Percentiles rank a stretch among this genome's conserved stretches.
These are phyloP conservation scores for Microstegium vimineum DNA, from an alignment of 176 grass and related monocot species.

Conservation along the genomic window DNA sequence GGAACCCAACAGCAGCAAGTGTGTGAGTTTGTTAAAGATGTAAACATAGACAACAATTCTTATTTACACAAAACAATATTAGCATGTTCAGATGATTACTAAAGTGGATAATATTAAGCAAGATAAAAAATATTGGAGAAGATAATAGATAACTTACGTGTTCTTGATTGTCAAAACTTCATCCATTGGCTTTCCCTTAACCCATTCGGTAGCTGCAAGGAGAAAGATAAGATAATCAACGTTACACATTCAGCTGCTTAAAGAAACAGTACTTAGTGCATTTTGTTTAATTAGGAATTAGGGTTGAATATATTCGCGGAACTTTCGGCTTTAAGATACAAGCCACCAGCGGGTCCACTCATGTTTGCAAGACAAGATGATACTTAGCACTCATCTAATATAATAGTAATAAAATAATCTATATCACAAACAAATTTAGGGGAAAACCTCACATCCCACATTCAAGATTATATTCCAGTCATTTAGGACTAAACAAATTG, in stretches of 20 bases:
- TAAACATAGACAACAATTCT: neutral
- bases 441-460: neutral
- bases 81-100: neutral
- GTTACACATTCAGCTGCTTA: neutral
- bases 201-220: conserved; percentile 93
- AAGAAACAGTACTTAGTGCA: neutral
- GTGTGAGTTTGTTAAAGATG: neutral
- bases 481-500: neutral
- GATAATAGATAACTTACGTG: conserved; percentile 48
- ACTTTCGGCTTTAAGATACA: neutral
- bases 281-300: neutral
- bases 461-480: neutral
- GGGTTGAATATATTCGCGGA: neutral
- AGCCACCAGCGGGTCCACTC: neutral
- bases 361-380: neutral
- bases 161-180: conserved; percentile 94
- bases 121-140: neutral
- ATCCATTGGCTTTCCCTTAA: conserved; percentile 93
- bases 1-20: neutral
- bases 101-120: neutral
- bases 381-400: neutral
- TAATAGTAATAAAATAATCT: neutral
- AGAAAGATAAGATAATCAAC: neutral
- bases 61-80: neutral
- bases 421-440: neutral